These are phyloP conservation scores for Isoetes engelmannii DNA, from an alignment of 83 land plant genomes.

Conservation along the genomic window DNA sequence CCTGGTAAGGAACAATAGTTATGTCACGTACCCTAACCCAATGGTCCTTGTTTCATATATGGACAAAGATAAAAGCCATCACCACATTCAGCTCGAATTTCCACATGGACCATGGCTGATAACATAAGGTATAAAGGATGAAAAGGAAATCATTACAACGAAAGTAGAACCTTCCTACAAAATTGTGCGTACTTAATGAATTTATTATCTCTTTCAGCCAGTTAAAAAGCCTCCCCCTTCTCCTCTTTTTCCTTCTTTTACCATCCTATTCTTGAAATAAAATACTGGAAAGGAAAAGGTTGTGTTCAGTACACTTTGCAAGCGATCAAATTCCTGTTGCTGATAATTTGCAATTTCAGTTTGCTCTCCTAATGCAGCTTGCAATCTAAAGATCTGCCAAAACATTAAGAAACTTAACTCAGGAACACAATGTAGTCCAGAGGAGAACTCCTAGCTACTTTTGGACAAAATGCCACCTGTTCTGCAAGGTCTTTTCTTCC, in stretches of 20 bases:
- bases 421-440: background rate
- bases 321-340: conserved; percentile 78
- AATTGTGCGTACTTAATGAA: background rate
- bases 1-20: too few relatives aligned
- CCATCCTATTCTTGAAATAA: too few relatives aligned
- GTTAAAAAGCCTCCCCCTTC: too few relatives aligned
- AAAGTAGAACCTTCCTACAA: background rate
- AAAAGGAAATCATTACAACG: too few relatives aligned
- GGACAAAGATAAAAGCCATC: too few relatives aligned
- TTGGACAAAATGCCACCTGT: conserved; percentile 45
- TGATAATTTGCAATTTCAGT: conserved; percentile 67
- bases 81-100: too few relatives aligned
- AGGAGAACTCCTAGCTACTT: background rate
- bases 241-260: too few relatives aligned
- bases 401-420: background rate
- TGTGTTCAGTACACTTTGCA: conserved; percentile 54
- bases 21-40: too few relatives aligned
- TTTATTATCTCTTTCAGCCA: background rate
- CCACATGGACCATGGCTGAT: too few relatives aligned
- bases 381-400: conserved; percentile 77
- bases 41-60: too few relatives aligned
- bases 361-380: conserved; percentile 88
- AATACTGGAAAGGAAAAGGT: background rate
- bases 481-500: conserved; percentile 86
- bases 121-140: background rate